A percentile compares a stretch with the other conserved stretches of the same genome.
Evolutionary conservation across 805 yeast species (phyloP).

Genomic region (Kockiozyma suomiensis): DNA sequence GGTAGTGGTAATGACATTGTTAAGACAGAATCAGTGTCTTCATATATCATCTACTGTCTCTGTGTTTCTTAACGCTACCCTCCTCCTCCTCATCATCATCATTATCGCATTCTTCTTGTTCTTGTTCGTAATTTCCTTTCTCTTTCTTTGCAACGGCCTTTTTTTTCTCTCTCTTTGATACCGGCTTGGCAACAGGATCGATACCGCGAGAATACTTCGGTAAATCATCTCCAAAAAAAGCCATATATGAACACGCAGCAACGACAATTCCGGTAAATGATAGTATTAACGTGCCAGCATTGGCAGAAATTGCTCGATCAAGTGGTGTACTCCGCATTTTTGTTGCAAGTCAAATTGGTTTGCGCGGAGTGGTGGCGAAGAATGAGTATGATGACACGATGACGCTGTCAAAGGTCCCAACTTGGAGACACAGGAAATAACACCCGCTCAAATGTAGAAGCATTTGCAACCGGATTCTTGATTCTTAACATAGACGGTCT

Average conservation of each 20-base stretch:
- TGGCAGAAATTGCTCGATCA: conserved; percentile 32
- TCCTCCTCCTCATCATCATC: not conserved
- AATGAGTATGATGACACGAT: not conserved
- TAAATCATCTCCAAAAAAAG: conserved; percentile 14
- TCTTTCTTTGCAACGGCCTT: not conserved
- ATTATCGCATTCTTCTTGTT: not conserved
- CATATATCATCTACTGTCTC: not conserved
- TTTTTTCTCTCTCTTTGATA: not conserved
- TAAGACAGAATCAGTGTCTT: too few relatives aligned
- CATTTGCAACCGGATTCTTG: too few relatives aligned
- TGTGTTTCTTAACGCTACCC: not conserved
- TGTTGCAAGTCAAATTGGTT: too few relatives aligned
- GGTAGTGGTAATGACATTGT: too few relatives aligned
- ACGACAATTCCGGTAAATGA: conserved; percentile 39
- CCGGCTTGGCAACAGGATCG: not conserved
- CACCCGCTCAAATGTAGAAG: too few relatives aligned
- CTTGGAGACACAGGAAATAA: too few relatives aligned
- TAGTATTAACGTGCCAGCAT: conserved; percentile 33
- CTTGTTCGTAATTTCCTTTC: too few relatives aligned
- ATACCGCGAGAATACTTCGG: conserved; percentile 6
- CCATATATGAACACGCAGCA: conserved; percentile 33
- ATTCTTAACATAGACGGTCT: too few relatives aligned
- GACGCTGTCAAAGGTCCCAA: not conserved
- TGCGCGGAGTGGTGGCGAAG: not conserved
- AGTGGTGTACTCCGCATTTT: conserved; percentile 26